Base-by-base conservation (phyloP, 1,139 yeast genomes). In the Saccharomycopsis crataegensis region DNA sequence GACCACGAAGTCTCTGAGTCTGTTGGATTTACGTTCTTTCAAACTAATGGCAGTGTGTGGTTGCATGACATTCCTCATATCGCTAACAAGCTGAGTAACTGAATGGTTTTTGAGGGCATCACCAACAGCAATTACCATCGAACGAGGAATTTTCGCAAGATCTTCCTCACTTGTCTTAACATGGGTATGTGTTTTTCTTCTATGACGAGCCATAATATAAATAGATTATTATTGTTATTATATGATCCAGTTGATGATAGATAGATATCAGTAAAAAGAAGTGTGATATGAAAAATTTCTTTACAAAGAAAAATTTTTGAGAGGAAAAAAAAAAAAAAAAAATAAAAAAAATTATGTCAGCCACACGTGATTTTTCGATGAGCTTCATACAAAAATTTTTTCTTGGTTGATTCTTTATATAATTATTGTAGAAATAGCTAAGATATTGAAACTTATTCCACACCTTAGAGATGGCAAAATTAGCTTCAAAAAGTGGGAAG, bases 41-140 rank as follows among this genome's bases (percentile, higher is more conserved):
- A 94, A 77, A 61, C 82, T 86, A 62, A 89, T 82, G 16, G 98
- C 97, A 4, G 99, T 93, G 64, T 93, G 96, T 33, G 99, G 99
- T 66, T 89, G 94, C 97, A 93, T 90, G 59, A 89, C 81, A 59
- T 79, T 80, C 66, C 99, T 79, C 68, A 91, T 83, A 67, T 93
- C 99, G 59, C 78, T 77, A 17, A 91, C 97, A 57, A 93, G 75
- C 67, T 88, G 96, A 45, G 87, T 76, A 60, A 94, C 73, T 2
- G 96, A 81, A 62, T 86, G 90, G 65, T 93, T 91, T 52, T 82
- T 80, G 64, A 87, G 76, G 33, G 94, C 81, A 16, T 83, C 74
- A 3, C 97, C 97, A 54, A 91, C 77, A 63, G 93, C 82, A 61
- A 93, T 78, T 57, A 94, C 98, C 96, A 91, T 88, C 6, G 97